A percentile compares a stretch with the other conserved stretches of the same genome.
Conservation (phyloP, 257 asterid species). For the Eucommia ulmoides region DNA sequence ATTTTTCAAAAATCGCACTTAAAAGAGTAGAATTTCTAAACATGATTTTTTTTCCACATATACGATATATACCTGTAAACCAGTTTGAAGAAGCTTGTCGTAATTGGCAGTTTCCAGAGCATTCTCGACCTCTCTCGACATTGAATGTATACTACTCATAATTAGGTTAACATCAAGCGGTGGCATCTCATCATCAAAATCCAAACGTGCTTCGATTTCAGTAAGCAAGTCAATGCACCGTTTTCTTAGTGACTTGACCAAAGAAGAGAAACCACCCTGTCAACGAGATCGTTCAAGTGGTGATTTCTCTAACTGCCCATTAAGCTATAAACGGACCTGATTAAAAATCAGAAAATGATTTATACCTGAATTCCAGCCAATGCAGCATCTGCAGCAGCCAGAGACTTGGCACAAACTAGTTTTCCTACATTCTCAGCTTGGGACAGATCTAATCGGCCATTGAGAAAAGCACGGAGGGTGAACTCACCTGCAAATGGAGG, state of each 20-base stretch:
- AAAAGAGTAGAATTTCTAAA: no score
- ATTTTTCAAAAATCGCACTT: no score
- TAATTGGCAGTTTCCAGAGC: constrained; percentile 84
- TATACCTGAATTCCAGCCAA: constrained; percentile 83
- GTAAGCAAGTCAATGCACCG: constrained; percentile 87
- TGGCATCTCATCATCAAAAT: constrained; percentile 98
- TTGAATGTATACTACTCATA: constrained; percentile 32
- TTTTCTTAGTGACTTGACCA: constrained; percentile 68
- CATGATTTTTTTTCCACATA: no score
- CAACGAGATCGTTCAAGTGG: background rate
- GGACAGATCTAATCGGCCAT: constrained; percentile 91
- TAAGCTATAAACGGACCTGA: constrained; percentile 2
- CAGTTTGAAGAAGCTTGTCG: constrained; percentile 90
- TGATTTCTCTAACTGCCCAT: background rate
- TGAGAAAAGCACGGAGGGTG: constrained; percentile 84
- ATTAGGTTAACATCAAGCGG: constrained; percentile 46
- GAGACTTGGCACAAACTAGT: constrained; percentile 77
- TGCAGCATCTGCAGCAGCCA: constrained; percentile 92
- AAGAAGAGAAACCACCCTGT: constrained; percentile 84
- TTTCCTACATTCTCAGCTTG: constrained; percentile 82
- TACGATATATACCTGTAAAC: constrained; percentile 97
- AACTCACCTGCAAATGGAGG: constrained; percentile 54
- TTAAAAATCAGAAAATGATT: background rate
- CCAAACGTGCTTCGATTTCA: constrained; percentile 95
- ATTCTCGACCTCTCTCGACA: constrained; percentile 63